Evolutionary conservation across 169 alveolate genomes (phyloP).

Genomic region (Cryptosporidium ryanae): DNA sequence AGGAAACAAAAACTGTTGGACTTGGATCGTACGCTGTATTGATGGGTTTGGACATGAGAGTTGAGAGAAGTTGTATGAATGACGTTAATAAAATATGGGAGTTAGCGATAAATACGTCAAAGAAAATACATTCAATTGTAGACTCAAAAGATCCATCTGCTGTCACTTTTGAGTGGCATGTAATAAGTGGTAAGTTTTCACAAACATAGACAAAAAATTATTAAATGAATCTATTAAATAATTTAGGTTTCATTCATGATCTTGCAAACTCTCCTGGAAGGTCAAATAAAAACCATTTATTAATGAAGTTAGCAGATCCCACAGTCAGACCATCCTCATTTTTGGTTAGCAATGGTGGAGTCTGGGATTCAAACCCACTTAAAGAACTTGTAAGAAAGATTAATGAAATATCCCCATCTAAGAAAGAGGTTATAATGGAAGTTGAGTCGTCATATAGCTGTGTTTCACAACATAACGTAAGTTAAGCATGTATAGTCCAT

Average conservation of each 20-base stretch:
- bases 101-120: slow-evolving; percentile 34
- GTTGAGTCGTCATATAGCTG: slow-evolving; percentile 73
- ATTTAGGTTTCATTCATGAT: slow-evolving; percentile 63
- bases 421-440: slow-evolving; percentile 27
- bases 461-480: slow-evolving; percentile 70
- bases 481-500: slow-evolving; percentile 1
- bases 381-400: slow-evolving; percentile 28
- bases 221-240: neutral
- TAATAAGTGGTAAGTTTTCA: slow-evolving; percentile 72
- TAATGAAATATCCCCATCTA: neutral
- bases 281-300: slow-evolving; percentile 14
- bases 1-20: slow-evolving; percentile 46
- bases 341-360: slow-evolving; percentile 68
- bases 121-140: slow-evolving; percentile 68
- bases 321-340: slow-evolving; percentile 70
- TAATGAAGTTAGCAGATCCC: slow-evolving; percentile 68
- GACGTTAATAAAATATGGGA: slow-evolving; percentile 67
- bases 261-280: slow-evolving; percentile 72
- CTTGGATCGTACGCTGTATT: slow-evolving; percentile 70
- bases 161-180: slow-evolving; percentile 74
- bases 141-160: slow-evolving; percentile 73
- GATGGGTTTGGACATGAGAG: slow-evolving; percentile 72
- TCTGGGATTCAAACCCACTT: slow-evolving; percentile 64
- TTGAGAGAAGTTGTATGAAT: slow-evolving; percentile 39
- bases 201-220: neutral